Base-by-base conservation (phyloP, 2,329 filamentous ascomycete species). In the Cladophialophora psammophila region DNA sequence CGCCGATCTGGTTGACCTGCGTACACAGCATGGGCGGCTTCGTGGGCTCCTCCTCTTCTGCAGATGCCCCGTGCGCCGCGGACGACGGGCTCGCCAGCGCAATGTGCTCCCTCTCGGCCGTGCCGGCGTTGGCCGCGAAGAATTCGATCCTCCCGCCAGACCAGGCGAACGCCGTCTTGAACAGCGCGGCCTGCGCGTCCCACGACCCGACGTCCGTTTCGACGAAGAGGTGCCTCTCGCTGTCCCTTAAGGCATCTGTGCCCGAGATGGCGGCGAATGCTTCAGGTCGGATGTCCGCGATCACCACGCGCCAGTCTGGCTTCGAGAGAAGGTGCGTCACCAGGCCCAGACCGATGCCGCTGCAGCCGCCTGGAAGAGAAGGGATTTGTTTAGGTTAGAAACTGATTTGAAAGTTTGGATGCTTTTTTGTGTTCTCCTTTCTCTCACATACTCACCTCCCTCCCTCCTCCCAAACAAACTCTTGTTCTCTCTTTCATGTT, bases 271-370 rank as follows among this genome's bases (percentile, higher is more conserved):
- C 57, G 5, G 35, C 15, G 48, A 66, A 69, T 34, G 68, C 63
- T 48, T 70, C 64, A 1, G 61, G 55, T 45, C 83, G 82, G 50
- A 88, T 67, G 71, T 90, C 87, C 40, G 80, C 83, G 32, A 81
- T 83, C 66, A 88, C 80, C 18, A 89, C 86, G 15, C 79, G 81
- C 34, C 86, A 87, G 48, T 68, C 40, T 5, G 64, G 31, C 26
- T 65, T 59, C 0, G 80, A 76, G 7, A 88, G 78, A 13, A 88
- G 81, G 1, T 85, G 77, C 8, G 82, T 75, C 7, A 83, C 80
- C 0, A 87, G 87, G 62, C 84, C 84, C 13, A 87, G 80, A 36
- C 87, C 87, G 61, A 89, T 89, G 15, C 87, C 87, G 2, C 86
- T 87, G 0, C 85, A 86, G 64, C 85, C 85, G 57, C 87, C 86